A percentile compares a stretch with the other conserved stretches of the same genome.
phyloP scores from a whole-genome alignment of 2,329 filamentous ascomycete genomes.

The Hypoxylon sp. region DNA sequence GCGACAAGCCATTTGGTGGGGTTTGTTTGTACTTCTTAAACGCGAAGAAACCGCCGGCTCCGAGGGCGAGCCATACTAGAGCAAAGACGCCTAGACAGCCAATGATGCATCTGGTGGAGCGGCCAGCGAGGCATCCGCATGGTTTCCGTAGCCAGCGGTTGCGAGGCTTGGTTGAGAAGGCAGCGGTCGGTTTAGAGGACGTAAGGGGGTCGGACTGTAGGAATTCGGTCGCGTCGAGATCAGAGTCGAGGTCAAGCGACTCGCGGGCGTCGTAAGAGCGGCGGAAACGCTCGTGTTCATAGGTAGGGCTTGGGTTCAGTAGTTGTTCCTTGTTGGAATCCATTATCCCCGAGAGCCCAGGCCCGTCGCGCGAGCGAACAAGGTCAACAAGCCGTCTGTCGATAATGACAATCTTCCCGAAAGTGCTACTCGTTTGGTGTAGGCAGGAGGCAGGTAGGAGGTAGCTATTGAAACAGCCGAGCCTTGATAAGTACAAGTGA shows the following conservation, averaged over 20 bases:
- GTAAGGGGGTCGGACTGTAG: slow-evolving; percentile 56
- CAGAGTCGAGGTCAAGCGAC: slow-evolving; percentile 51
- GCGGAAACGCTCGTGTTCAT: slow-evolving; percentile 49
- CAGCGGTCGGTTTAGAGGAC: slow-evolving; percentile 44
- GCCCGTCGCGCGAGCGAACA: not conserved
- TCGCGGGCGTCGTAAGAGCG: slow-evolving; percentile 54
- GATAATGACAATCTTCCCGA: not conserved
- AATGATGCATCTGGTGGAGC: slow-evolving; percentile 57
- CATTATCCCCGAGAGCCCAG: slow-evolving; percentile 44
- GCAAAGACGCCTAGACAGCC: slow-evolving; percentile 53
- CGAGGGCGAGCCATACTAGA: slow-evolving; percentile 58
- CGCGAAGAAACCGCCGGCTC: slow-evolving; percentile 61
- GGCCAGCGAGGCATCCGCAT: slow-evolving; percentile 49
- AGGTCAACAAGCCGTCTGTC: not conserved
- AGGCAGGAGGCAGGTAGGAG: not conserved
- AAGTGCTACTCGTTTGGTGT: not conserved
- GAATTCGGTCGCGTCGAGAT: slow-evolving; percentile 60
- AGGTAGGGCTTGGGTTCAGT: slow-evolving; percentile 54
- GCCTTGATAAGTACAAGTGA: not conserved
- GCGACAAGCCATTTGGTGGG: slow-evolving; percentile 70
- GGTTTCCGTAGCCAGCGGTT: slow-evolving; percentile 48
- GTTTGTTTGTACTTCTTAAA: slow-evolving; percentile 65
- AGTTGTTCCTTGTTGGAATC: slow-evolving; percentile 45
- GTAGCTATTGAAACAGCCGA: not conserved
- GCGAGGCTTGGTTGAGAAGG: slow-evolving; percentile 45